Evolutionary conservation across 805 yeast species (phyloP), one percentile per base, ranked within the genome.

Genomic region (Gaillardinia entomophila): DNA sequence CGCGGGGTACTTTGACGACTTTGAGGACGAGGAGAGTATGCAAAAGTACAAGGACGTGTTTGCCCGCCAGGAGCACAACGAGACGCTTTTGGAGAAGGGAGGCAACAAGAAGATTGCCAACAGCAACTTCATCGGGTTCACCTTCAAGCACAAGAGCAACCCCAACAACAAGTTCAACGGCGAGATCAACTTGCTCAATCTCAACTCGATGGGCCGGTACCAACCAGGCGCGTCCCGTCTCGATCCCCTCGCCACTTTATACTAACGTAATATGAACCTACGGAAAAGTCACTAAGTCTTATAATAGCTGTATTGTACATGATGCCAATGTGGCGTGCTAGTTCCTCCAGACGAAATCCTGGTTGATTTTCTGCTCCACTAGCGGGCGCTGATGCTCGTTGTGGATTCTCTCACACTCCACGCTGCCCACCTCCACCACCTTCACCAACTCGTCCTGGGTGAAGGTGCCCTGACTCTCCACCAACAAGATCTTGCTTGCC

Each of bases 1-100:
- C 62, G 97, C 97, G 0, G 99, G 99, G 1, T 92, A 92, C 62
- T 92, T 92, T 55, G 99, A 92, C 61, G 98, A 92, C 58, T 92
- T 92, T 57, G 86, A 86, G 37, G 92, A 88, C 57, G 97, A 90
- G 55, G 88, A 84, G 29, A 95, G 90, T 56, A 88, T 92, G 97
- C 92, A 90, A 40, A 89, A 92, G 57, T 92, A 92, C 64, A 90
- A 92, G 49, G 98, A 92, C 50, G 98, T 92, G 11, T 80, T 92
- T 68, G 94, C 90, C 42, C 83, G 95, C 62, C 87, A 87, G 49
- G 85, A 75, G 18, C 85, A 83, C 41, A 81, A 85, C 48, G 96
- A 89, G 55, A 78, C 71, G 41, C 60, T 89, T 51, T 82, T 92
- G 22, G 89, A 82, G 32, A 71, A 71, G 27, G 68, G 73, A 35